A percentile compares a stretch with the other conserved stretches of the same genome.
Evolutionary conservation across 257 asterid genomes (phyloP).

Genomic region (Craterostigma plantagineum): DNA sequence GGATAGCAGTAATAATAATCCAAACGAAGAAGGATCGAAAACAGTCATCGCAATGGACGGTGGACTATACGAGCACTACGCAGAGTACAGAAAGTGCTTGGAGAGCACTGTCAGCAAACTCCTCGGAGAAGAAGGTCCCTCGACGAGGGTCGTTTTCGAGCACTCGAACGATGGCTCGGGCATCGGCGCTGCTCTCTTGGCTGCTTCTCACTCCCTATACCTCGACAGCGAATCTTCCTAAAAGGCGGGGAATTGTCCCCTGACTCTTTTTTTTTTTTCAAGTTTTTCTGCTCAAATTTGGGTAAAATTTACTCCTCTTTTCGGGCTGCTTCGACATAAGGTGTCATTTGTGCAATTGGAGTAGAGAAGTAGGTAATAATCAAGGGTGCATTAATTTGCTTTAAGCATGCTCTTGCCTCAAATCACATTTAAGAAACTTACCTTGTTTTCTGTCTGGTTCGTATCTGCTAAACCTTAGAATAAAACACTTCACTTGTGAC

Average conservation of each 20-base stretch:
- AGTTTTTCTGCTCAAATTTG: no score
- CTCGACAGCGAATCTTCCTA: slow-evolving; percentile 14
- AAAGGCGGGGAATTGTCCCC: neutral
- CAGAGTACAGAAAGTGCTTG: slow-evolving; percentile 44
- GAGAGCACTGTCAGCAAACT: slow-evolving; percentile 41
- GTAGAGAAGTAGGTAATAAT: no score
- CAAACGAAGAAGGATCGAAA: slow-evolving; percentile 20
- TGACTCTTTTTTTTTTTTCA: no score
- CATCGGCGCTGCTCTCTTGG: slow-evolving; percentile 78
- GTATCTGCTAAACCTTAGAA: no score
- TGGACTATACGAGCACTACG: slow-evolving; percentile 61
- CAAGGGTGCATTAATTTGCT: no score
- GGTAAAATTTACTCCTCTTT: no score
- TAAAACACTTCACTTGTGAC: no score
- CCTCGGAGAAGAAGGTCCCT: slow-evolving; percentile 24
- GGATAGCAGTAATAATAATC: slow-evolving; percentile 12
- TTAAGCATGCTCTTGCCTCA: no score
- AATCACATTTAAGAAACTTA: no score
- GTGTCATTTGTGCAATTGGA: no score
- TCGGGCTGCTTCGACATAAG: no score
- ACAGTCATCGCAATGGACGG: slow-evolving; percentile 78
- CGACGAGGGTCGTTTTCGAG: slow-evolving; percentile 25
- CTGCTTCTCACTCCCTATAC: slow-evolving; percentile 66
- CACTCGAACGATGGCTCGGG: slow-evolving; percentile 86
- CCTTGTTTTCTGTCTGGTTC: no score